Base-by-base conservation (phyloP, 1,139 yeast genomes). In the Wickerhamomyces sp. region DNA sequence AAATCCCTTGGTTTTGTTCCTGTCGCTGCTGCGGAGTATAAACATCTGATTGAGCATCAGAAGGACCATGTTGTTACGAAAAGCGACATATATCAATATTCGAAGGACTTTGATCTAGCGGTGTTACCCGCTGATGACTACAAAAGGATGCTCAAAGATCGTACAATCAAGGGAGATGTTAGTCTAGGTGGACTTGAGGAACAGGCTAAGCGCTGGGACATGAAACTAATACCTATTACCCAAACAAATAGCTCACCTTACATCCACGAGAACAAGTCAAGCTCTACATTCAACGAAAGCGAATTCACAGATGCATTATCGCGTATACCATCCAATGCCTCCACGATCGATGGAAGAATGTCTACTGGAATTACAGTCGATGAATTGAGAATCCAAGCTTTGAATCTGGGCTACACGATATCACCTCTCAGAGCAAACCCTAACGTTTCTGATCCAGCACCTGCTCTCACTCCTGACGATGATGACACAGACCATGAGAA, bases 1-100 rank as follows among this genome's bases (percentile, higher is more conserved):
- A 64, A 59, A 39, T 54, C 68, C 1, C 54, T 65, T 26, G 71
- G 69, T 1, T 61, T 64, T 46, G 66, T 65, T 27, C 62, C 68
- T 4, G 56, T 64, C 37, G 58, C 66, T 3, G 56, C 62, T 34
- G 64, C 62, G 27, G 67, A 64, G 37, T 63, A 65, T 48, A 61
- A 59, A 32, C 55, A 57, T 14, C 44, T 64, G 32, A 35, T 60
- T 14, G 65, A 60, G 18, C 59, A 59, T 34, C 66, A 63, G 45
- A 60, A 62, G 41, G 62, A 58, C 11, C 58, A 55, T 38, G 54
- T 53, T 7, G 46, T 66, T n/a, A 63, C 68, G 3, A 64, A 60
- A 37, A 53, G 65, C 2, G 68, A 66, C 41, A 50, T 66, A 11
- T 63, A 63, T 45, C 54, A 61, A 37, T 61, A 58, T 34, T 68